These are phyloP conservation scores for Cyberlindnera suaveolens DNA, from an alignment of 805 yeast species.

Conservation along the genomic window DNA sequence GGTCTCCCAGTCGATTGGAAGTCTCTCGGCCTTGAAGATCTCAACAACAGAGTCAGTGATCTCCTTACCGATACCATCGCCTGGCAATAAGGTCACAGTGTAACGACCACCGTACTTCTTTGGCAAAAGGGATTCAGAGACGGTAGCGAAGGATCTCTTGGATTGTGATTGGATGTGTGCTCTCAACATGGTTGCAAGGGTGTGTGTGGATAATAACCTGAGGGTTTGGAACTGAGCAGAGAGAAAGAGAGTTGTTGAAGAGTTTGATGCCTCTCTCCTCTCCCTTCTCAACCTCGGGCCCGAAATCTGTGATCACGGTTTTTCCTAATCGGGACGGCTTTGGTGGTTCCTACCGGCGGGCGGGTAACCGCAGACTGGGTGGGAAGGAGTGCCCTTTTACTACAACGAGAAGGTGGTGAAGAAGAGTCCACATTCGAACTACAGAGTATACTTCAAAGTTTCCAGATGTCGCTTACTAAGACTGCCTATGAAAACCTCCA, in stretches of 20 bases:
- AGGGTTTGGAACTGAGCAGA: neutral
- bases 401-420: too few relatives aligned
- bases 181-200: conserved; percentile 24
- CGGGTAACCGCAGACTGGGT: too few relatives aligned
- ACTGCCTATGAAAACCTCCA: conserved; percentile 16
- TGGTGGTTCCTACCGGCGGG: too few relatives aligned
- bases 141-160: conserved; percentile 47
- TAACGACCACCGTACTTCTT: conserved; percentile 92
- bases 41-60: conserved; percentile 89
- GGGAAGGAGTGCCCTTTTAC: too few relatives aligned
- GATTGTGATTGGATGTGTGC: conserved; percentile 21
- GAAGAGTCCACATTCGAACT: too few relatives aligned
- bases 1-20: conserved; percentile 92
- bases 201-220: conserved; percentile 1
- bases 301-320: too few relatives aligned
- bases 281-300: too few relatives aligned
- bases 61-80: conserved; percentile 97
- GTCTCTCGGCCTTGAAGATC: conserved; percentile 78
- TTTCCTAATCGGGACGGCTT: too few relatives aligned
- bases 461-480: conserved; percentile 6
- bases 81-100: conserved; percentile 93
- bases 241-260: neutral
- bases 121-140: conserved; percentile 61
- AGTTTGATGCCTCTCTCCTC: too few relatives aligned
- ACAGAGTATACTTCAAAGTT: too few relatives aligned